phyloP scores from a whole-genome alignment of 192 early-diverging fungal genomes.

The Backusella liffmaniae region DNA sequence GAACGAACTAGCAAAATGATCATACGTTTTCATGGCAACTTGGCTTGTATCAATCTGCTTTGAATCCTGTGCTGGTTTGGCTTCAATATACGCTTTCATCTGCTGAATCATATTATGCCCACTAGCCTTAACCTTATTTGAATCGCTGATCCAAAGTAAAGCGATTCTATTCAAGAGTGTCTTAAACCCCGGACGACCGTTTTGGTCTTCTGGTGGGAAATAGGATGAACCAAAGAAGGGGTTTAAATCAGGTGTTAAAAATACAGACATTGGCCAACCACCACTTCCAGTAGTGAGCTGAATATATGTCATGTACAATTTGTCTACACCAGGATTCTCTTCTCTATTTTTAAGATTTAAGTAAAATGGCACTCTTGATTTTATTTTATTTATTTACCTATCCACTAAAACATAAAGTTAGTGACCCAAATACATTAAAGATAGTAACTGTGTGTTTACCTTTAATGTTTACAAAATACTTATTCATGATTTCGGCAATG shows the following conservation, averaged over 20 bases:
- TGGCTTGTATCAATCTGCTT: slow-evolving; percentile 6
- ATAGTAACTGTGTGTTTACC: slow-evolving; percentile 24
- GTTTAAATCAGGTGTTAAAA: slow-evolving; percentile 52
- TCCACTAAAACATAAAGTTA: slow-evolving; percentile 25
- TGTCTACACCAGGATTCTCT: slow-evolving; percentile 62
- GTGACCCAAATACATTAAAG: not conserved
- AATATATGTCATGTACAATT: slow-evolving; percentile 65
- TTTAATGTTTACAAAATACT: slow-evolving; percentile 60
- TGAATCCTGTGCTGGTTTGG: not conserved
- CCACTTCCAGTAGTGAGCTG: slow-evolving; percentile 57
- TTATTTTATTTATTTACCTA: slow-evolving; percentile 5
- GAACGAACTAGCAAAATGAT: slow-evolving; percentile 36
- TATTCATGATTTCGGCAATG: slow-evolving; percentile 60
- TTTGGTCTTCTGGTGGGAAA: slow-evolving; percentile 41
- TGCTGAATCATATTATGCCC: slow-evolving; percentile 41
- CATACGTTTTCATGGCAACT: slow-evolving; percentile 37
- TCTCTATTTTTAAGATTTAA: slow-evolving; percentile 37
- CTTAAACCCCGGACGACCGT: slow-evolving; percentile 41
- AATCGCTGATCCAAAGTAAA: slow-evolving; percentile 40
- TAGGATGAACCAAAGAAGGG: slow-evolving; percentile 49
- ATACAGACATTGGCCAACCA: slow-evolving; percentile 72
- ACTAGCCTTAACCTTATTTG: slow-evolving; percentile 31
- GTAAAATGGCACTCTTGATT: not conserved
- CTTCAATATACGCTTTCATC: slow-evolving; percentile 29
- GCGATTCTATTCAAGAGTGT: slow-evolving; percentile 32